Base-by-base conservation (phyloP, 768 basidiomycete genomes). In the Cubamyces sp. region DNA sequence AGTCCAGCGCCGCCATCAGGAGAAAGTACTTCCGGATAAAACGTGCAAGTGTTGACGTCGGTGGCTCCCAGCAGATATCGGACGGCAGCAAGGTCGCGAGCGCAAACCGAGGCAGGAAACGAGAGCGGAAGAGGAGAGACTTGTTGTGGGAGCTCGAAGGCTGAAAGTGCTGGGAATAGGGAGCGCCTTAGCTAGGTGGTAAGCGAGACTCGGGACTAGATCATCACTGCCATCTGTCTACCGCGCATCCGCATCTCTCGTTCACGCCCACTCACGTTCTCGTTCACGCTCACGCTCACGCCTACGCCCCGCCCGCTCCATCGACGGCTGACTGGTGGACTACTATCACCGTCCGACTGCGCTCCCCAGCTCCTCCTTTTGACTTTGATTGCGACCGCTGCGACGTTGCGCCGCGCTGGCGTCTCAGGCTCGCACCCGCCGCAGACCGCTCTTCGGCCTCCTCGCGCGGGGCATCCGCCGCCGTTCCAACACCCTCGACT, bases 391-490 rank as follows among this genome's bases (percentile, higher is more conserved):
- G 9, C 47, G 26, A 21, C 57, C 57, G 57, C 57, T 50, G 57
- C 48, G 48, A 50, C 57, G n/a, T 26, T 43, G 49, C 57, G 57
- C 57, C 62, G 62, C 62, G 46, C 62, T 59, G 62, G 62, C 62
- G 34, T 58, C 62, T 43, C 54, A 59, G 49, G 41, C 61, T 28
- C 62, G 62, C 37, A 34, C 57, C 66, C 66, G 61, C 54, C 67
- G 67, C 58, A 53, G 61, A 54, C 67, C 64, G 46, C 59, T 65
- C 51, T 41, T 64, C 19, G 58, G 54, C 45, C 58, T 66, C 62
- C 62, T 66, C 52, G 54, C 65, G 21, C 48, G 65, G 21, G 58
- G 48, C 50, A 59, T 47, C 39, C 65, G 65, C 62, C 65, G 65
- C 50, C 52, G 63, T 47, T 59, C 65, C 54, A 66, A 60, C 62